Evolutionary conservation across 2,329 filamentous ascomycete genomes (phyloP).

Genomic region (Aspergillus carbonarius): DNA sequence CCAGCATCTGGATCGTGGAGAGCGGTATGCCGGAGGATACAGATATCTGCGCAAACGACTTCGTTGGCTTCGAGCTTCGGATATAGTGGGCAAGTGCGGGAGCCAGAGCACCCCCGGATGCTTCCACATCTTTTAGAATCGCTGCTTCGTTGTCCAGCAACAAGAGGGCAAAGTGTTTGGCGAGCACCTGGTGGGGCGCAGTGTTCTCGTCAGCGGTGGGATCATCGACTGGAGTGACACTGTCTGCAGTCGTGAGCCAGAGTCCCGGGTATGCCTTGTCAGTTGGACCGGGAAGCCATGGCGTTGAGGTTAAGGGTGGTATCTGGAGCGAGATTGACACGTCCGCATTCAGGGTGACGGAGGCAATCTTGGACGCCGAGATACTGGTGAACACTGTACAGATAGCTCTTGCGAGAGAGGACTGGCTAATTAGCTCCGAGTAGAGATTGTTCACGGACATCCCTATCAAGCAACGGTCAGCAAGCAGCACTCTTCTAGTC

Average conservation of each 20-base stretch:
- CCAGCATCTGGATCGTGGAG: constrained; percentile 79
- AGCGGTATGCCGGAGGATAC: constrained; percentile 64
- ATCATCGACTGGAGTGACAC: constrained; percentile 69
- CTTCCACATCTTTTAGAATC: constrained; percentile 67
- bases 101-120: constrained; percentile 72
- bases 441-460: constrained; percentile 40
- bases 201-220: constrained; percentile 57
- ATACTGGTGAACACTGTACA: constrained; percentile 79
- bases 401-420: constrained; percentile 78
- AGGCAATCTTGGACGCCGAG: constrained; percentile 81
- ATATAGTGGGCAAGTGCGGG: constrained; percentile 74
- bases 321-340: constrained; percentile 64
- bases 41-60: constrained; percentile 71
- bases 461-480: constrained; percentile 27
- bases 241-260: constrained; percentile 84
- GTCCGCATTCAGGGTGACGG: constrained; percentile 68
- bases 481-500: not conserved
- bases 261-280: constrained; percentile 71
- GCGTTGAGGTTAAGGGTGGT: constrained; percentile 63
- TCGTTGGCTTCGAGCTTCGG: constrained; percentile 59
- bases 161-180: constrained; percentile 83
- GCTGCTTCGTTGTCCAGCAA: constrained; percentile 80
- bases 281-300: constrained; percentile 68
- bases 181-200: constrained; percentile 58
- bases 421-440: constrained; percentile 55